A percentile compares a stretch with the other conserved stretches of the same genome.
phyloP scores from a whole-genome alignment of 345 rosid genomes.

The Hypericum androsaemum region DNA sequence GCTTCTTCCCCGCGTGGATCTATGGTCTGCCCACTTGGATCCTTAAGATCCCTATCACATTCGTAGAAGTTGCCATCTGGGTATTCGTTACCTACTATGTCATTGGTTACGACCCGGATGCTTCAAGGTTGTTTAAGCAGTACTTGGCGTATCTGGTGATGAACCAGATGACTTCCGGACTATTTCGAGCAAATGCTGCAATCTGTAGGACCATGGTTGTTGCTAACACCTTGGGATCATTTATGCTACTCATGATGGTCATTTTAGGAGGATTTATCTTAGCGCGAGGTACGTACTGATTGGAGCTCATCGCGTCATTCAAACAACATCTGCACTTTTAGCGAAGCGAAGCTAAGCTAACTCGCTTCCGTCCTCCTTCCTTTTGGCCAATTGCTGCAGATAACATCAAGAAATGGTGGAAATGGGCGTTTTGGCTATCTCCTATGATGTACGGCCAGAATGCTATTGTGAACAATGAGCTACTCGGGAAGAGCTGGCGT shows the following conservation, averaged over 20 bases:
- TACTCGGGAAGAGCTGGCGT: slow-evolving; percentile 9
- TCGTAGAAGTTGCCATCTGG: slow-evolving; percentile 1
- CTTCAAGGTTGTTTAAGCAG: slow-evolving; percentile 9
- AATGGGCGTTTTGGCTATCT: slow-evolving; percentile 14
- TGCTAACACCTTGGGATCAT: slow-evolving; percentile 13
- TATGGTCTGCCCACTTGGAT: slow-evolving; percentile 13
- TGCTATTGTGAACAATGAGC: slow-evolving; percentile 5
- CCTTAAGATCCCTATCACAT: slow-evolving; percentile 9
- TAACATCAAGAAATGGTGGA: slow-evolving; percentile 13
- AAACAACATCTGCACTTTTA: background rate
- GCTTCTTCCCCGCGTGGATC: slow-evolving; percentile 9
- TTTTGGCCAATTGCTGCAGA: slow-evolving; percentile 5
- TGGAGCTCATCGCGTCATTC: background rate
- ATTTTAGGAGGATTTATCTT: slow-evolving; percentile 13
- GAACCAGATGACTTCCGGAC: slow-evolving; percentile 14
- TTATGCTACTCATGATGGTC: background rate
- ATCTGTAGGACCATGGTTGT: slow-evolving; percentile 7
- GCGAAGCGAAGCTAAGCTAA: too few relatives aligned
- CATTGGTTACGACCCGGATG: slow-evolving; percentile 5
- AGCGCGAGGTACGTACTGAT: slow-evolving; percentile 11
- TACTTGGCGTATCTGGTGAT: slow-evolving; percentile 2
- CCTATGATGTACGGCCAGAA: slow-evolving; percentile 16
- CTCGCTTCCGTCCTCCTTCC: background rate
- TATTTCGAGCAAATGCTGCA: slow-evolving; percentile 13
- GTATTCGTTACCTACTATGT: slow-evolving; percentile 11